These are phyloP conservation scores for Saturnispora bothae DNA, from an alignment of 805 yeast species.

Conservation along the genomic window DNA sequence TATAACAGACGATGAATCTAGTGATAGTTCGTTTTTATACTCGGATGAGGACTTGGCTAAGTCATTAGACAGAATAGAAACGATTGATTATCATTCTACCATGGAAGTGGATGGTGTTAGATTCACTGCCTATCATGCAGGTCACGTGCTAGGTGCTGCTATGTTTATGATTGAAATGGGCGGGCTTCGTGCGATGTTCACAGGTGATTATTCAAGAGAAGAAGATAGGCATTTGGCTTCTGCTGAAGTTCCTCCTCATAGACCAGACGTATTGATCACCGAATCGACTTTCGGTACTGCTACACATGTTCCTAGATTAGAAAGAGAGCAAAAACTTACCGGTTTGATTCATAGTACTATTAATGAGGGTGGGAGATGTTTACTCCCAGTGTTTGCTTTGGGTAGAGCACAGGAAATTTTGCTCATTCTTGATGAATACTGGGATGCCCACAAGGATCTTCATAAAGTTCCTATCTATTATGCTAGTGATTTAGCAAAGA, in stretches of 20 bases:
- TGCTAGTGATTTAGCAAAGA: constrained; percentile 88
- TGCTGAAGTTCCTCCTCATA: constrained; percentile 83
- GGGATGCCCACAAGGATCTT: constrained; percentile 76
- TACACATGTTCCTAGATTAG: constrained; percentile 82
- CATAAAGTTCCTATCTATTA: constrained; percentile 77
- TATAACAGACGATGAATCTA: constrained; percentile 35
- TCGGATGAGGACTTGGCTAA: constrained; percentile 83
- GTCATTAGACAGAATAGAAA: constrained; percentile 84
- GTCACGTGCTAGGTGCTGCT: constrained; percentile 98
- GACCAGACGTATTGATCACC: constrained; percentile 84
- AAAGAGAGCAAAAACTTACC: constrained; percentile 74
- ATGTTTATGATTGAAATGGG: constrained; percentile 95
- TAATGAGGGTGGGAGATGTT: constrained; percentile 79
- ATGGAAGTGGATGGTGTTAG: constrained; percentile 88
- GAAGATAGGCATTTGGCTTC: constrained; percentile 89
- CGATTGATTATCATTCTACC: constrained; percentile 92
- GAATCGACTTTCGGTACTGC: constrained; percentile 98
- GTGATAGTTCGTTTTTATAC: constrained; percentile 42
- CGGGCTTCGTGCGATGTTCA: constrained; percentile 76
- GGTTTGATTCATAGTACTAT: constrained; percentile 76
- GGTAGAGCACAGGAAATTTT: constrained; percentile 95
- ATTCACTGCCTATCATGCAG: constrained; percentile 98
- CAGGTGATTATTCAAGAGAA: constrained; percentile 96
- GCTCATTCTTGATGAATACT: constrained; percentile 86
- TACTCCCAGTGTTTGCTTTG: constrained; percentile 89